phyloP scores from a whole-genome alignment of 148 eudicot species.

The Salicornia ramosissima region DNA sequence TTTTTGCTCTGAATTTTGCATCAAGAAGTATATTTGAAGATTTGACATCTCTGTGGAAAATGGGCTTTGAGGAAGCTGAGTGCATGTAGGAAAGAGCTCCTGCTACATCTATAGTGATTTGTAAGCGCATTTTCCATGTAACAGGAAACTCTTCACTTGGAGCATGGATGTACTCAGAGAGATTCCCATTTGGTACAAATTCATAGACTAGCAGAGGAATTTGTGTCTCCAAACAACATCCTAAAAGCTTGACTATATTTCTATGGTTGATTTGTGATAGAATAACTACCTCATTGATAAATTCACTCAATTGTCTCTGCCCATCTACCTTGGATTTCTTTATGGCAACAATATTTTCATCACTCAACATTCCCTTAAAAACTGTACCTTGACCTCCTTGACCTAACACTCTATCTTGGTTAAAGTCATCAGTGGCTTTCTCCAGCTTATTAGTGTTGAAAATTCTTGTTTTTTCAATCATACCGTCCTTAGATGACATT shows the following conservation, averaged over 20 bases:
- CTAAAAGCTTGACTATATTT: too few relatives aligned
- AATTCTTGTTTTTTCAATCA: slow-evolving; percentile 21
- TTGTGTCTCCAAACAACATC: too few relatives aligned
- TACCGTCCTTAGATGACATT: slow-evolving; percentile 24
- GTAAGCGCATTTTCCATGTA: slow-evolving; percentile 24
- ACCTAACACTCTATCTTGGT: slow-evolving; percentile 25
- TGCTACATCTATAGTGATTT: slow-evolving; percentile 27
- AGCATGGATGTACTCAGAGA: slow-evolving; percentile 14
- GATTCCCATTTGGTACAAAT: slow-evolving; percentile 22
- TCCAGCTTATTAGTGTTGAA: slow-evolving; percentile 18
- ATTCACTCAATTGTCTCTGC: slow-evolving; percentile 2
- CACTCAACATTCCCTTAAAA: too few relatives aligned
- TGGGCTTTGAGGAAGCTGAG: slow-evolving; percentile 24
- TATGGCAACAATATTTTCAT: slow-evolving; percentile 30
- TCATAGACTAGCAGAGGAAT: too few relatives aligned
- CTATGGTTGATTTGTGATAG: too few relatives aligned
- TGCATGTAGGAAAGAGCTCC: slow-evolving; percentile 28
- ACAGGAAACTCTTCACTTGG: slow-evolving; percentile 20
- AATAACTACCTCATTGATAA: too few relatives aligned
- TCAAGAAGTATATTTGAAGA: slow-evolving; percentile 27
- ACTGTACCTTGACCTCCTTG: slow-evolving; percentile 36
- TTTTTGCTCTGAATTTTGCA: slow-evolving; percentile 17
- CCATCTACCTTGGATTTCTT: slow-evolving; percentile 21
- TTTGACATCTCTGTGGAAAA: slow-evolving; percentile 29
- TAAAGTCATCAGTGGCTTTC: slow-evolving; percentile 26